Evolutionary conservation across 176 grass and related monocot species (phyloP).

Genomic region (Canna indica): DNA sequence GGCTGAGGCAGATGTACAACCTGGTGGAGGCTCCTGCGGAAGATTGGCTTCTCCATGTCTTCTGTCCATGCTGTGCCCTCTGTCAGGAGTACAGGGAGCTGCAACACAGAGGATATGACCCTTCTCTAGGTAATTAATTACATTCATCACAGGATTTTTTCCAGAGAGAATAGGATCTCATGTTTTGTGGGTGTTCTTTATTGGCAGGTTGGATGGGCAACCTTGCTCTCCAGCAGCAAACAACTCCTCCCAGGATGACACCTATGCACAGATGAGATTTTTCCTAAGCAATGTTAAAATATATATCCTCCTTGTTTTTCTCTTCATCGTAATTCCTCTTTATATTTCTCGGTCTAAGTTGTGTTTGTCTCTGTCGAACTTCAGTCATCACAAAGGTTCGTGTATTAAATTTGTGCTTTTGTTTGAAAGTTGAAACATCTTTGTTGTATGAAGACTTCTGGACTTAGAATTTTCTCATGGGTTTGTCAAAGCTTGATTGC

Average conservation of each 20-base stretch:
- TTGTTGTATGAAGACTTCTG: neutral
- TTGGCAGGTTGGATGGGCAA: conserved; percentile 20
- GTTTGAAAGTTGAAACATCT: neutral
- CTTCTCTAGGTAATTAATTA: conserved; percentile 14
- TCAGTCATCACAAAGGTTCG: no score
- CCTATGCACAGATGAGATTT: conserved; percentile 1
- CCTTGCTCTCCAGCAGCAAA: conserved; percentile 1
- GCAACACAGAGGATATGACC: conserved; percentile 16
- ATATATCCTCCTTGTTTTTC: no score
- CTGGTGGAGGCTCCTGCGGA: conserved; percentile 13
- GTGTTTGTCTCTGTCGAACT: no score
- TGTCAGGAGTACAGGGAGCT: conserved; percentile 29
- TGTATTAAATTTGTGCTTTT: neutral
- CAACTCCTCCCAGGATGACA: neutral
- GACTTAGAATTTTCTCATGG: no score
- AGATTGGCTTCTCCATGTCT: conserved; percentile 16
- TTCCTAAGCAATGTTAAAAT: no score
- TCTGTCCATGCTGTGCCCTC: conserved; percentile 21
- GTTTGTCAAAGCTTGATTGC: no score
- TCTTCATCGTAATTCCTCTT: no score
- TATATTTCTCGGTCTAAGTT: no score
- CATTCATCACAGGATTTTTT: neutral
- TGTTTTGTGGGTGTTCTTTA: neutral
- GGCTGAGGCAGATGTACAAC: conserved; percentile 17
- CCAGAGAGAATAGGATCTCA: no score